Evolutionary conservation across 768 basidiomycete species (phyloP).

Genomic region (Rhodosporidiobolus odoratus): DNA sequence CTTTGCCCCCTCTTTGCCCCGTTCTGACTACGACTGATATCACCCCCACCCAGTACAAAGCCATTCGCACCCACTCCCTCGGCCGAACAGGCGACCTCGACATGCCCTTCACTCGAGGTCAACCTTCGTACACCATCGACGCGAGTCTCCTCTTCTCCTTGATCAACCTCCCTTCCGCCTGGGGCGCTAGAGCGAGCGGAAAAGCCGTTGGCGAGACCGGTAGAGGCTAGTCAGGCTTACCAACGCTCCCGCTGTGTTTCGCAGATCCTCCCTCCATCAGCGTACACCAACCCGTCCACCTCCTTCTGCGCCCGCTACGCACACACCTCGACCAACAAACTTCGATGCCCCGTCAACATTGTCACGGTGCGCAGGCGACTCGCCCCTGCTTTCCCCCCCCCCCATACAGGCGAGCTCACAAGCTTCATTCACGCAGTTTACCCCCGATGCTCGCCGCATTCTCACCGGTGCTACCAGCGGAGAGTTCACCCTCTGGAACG

Average conservation of each 20-base stretch:
- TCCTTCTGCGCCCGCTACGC: constrained; percentile 95
- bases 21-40: not conserved
- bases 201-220: not conserved
- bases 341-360: constrained; percentile 91
- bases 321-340: constrained; percentile 98
- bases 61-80: constrained; percentile 1
- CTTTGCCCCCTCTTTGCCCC: not conserved
- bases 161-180: too few species aligned
- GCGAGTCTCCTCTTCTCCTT: constrained; percentile 50
- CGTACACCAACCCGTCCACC: constrained; percentile 85
- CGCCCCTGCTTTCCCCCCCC: not conserved
- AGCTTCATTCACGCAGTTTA: constrained; percentile 63
- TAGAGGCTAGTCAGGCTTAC: constrained; percentile 5
- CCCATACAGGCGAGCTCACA: not conserved
- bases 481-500: constrained; percentile 99
- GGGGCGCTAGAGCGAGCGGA: constrained; percentile 8
- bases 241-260: constrained; percentile 24
- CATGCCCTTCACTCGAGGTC: constrained; percentile 58
- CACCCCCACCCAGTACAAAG: constrained; percentile 5
- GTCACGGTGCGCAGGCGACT: constrained; percentile 63
- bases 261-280: constrained; percentile 87
- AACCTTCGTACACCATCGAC: constrained; percentile 74
- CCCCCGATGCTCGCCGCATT: constrained; percentile 87
- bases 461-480: constrained; percentile 93
- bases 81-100: not conserved